These are phyloP conservation scores for Candida orba DNA, from an alignment of 805 yeast species.

Conservation along the genomic window DNA sequence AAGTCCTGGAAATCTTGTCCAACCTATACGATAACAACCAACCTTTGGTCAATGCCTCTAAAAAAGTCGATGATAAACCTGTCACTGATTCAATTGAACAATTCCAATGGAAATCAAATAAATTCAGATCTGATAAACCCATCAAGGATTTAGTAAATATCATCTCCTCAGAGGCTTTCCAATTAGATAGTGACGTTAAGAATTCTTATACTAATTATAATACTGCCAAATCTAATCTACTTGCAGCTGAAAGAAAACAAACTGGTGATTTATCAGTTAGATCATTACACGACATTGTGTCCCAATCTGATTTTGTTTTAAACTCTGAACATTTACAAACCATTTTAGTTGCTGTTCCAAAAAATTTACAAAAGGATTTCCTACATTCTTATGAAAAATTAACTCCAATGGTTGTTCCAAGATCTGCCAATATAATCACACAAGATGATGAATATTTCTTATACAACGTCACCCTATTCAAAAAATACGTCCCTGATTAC, in stretches of 20 bases:
- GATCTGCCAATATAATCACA: constrained; percentile 67
- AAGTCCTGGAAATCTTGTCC: constrained; percentile 67
- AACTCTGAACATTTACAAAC: constrained; percentile 84
- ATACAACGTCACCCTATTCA: constrained; percentile 78
- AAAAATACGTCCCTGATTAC: constrained; percentile 68
- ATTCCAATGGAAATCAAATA: constrained; percentile 84
- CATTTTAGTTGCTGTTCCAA: constrained; percentile 84
- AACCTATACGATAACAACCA: constrained; percentile 37
- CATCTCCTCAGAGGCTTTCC: constrained; percentile 70
- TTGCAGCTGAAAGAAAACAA: constrained; percentile 87
- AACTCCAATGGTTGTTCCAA: constrained; percentile 80
- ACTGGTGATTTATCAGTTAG: constrained; percentile 90
- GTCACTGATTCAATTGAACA: constrained; percentile 62
- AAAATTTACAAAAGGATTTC: constrained; percentile 51
- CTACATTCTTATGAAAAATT: constrained; percentile 67
- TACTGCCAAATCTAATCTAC: constrained; percentile 73
- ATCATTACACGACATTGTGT: constrained; percentile 84
- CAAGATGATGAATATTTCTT: constrained; percentile 68
- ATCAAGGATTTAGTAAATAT: constrained; percentile 65
- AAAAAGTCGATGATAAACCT: constrained; percentile 43
- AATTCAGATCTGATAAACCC: constrained; percentile 79
- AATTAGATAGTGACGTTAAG: constrained; percentile 80
- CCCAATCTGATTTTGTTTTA: constrained; percentile 74
- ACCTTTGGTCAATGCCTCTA: constrained; percentile 39
- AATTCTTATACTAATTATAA: constrained; percentile 68